Evolutionary conservation across 2,329 filamentous ascomycete genomes (phyloP).

Genomic region (Plectosphaerella cucumerina): DNA sequence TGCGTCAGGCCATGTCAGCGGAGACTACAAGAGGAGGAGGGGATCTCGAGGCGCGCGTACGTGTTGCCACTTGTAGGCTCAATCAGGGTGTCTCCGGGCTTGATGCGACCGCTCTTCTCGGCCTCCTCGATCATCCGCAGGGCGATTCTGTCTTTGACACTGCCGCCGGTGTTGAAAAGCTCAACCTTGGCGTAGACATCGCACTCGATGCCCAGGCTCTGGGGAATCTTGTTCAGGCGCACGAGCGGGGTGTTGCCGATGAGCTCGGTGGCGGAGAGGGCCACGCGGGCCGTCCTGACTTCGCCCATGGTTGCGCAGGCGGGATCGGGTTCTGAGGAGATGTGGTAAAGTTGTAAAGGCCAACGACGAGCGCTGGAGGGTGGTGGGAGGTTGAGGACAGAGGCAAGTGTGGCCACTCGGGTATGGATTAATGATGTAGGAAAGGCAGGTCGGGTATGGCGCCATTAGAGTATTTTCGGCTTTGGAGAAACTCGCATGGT

Average conservation of each 20-base stretch:
- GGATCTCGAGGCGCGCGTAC: constrained; percentile 27
- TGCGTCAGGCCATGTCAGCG: constrained; percentile 26
- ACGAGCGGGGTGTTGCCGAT: constrained; percentile 97
- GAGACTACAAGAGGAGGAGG: constrained; percentile 10
- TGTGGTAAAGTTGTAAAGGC: no score
- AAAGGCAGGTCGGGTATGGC: no score
- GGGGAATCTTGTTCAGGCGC: constrained; percentile 85
- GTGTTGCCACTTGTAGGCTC: constrained; percentile 98
- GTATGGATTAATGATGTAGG: no score
- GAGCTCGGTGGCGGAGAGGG: constrained; percentile 70
- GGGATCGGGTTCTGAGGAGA: no score
- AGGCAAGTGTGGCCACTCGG: no score
- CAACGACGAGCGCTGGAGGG: no score
- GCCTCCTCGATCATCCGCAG: constrained; percentile 97
- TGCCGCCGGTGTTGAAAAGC: constrained; percentile 90
- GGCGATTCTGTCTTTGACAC: constrained; percentile 92
- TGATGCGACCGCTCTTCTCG: constrained; percentile 86
- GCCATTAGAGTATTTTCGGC: no score
- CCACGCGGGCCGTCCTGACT: constrained; percentile 11
- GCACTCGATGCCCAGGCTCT: constrained; percentile 83
- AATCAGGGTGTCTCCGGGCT: constrained; percentile 94
- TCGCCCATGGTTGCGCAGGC: constrained; percentile 8
- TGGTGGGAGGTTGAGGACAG: no score
- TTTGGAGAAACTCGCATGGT: no score
- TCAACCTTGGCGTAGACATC: constrained; percentile 90